Conservation (phyloP, 2,329 filamentous ascomycete genomes). For the Diplodia corticola region DNA sequence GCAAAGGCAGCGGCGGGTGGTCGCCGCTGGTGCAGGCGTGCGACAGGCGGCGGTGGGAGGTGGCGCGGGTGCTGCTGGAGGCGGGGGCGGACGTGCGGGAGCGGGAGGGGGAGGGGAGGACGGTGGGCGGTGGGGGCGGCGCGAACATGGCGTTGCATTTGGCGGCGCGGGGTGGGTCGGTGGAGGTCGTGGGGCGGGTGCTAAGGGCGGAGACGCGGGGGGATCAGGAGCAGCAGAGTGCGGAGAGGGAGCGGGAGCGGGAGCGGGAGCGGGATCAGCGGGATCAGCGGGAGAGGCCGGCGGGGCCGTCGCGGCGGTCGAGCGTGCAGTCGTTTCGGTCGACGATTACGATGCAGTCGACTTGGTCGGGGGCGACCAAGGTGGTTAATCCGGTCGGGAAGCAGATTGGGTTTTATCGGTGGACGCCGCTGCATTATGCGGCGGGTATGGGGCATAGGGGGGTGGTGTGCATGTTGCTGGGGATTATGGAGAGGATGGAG, state of each 20-base stretch:
- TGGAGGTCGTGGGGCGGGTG: background rate
- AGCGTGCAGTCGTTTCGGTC: background rate
- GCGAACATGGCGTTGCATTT: slow-evolving; percentile 8
- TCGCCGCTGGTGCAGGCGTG: slow-evolving; percentile 3
- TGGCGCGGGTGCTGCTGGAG: background rate
- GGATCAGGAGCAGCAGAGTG: background rate
- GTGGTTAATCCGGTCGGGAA: background rate
- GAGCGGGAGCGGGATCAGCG: too few relatives aligned
- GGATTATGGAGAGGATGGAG: background rate
- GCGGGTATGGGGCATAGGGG: background rate
- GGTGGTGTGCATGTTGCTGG: background rate
- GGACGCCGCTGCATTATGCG: slow-evolving; percentile 4
- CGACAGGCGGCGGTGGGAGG: slow-evolving; percentile 1
- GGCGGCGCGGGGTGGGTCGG: background rate
- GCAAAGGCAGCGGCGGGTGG: background rate
- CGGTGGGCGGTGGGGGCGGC: background rate
- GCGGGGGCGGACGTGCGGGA: background rate
- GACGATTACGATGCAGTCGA: background rate
- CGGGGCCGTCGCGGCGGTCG: background rate
- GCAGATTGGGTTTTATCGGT: background rate
- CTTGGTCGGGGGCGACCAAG: background rate
- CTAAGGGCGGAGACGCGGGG: background rate
- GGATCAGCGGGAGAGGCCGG: background rate
- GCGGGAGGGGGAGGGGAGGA: background rate
- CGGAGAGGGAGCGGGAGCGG: background rate